Evolutionary conservation across 345 rosid genomes (phyloP).

Genomic region (Gossypium sturtianum): DNA sequence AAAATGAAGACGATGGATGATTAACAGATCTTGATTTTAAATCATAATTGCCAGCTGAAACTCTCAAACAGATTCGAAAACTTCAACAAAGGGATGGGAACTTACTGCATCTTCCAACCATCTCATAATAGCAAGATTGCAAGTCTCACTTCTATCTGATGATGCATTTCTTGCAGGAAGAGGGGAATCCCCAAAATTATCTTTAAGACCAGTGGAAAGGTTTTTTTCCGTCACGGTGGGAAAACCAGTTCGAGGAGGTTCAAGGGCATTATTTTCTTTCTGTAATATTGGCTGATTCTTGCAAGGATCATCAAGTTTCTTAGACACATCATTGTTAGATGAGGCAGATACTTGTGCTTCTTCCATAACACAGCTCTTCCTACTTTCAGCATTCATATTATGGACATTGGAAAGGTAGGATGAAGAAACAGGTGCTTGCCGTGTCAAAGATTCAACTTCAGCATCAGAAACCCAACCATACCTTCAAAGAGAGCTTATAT

Average conservation of each 20-base stretch:
- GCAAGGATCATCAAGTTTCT: constrained; percentile 30
- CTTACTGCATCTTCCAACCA: constrained; percentile 40
- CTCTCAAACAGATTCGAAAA: constrained; percentile 5
- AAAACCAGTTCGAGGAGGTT: constrained; percentile 9
- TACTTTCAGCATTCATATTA: constrained; percentile 31
- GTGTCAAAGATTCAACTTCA: constrained; percentile 31
- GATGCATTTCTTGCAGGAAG: constrained; percentile 23
- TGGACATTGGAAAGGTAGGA: constrained; percentile 33
- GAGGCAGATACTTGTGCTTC: constrained; percentile 25
- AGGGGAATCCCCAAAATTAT: constrained; percentile 25
- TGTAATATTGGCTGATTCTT: constrained; percentile 26
- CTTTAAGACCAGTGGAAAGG: constrained; percentile 15
- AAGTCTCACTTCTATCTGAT: constrained; percentile 28
- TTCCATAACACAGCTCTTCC: constrained; percentile 29
- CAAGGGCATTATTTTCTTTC: constrained; percentile 26
- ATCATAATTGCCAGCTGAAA: neutral
- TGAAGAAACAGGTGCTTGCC: constrained; percentile 33
- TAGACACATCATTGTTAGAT: constrained; percentile 30
- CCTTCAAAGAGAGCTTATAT: constrained; percentile 46
- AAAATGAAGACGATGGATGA: neutral
- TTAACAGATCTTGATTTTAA: neutral
- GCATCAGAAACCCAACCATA: constrained; percentile 81
- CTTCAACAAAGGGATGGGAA: neutral
- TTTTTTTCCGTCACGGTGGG: constrained; percentile 18
- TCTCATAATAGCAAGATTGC: constrained; percentile 21